Evolutionary conservation across 805 yeast species (phyloP), one percentile per base, ranked within the genome.

Genomic region (Suhomyces prunicola): DNA sequence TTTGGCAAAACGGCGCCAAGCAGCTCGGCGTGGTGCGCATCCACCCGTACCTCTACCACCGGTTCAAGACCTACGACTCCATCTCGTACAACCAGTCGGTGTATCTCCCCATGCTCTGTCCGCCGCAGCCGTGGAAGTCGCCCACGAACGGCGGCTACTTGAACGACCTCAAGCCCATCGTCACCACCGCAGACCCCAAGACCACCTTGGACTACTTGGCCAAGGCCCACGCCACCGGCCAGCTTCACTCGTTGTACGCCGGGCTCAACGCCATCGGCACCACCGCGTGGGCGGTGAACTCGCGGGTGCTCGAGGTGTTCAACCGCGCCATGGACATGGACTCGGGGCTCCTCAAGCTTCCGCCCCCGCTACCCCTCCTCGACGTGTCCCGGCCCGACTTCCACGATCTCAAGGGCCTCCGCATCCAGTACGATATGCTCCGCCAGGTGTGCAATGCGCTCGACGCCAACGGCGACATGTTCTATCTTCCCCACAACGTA

Each of bases 121-220:
- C 75, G 6, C 79, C 80, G 1, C 63, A 63, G 50, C 59, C 60
- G 7, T 74, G 79, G 79, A 55, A 57, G 0, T 52, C 63, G 8
- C 74, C 76, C 2, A 51, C 33, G 0, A 53, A 55, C 5, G 80
- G 80, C 0, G 80, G 79, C 0, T 74, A 63, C 51, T 54, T 73
- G 19, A 58, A 59, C 10, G 59, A 64, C 35, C 48, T 63, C 12
- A 63, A 60, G 44, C 66, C 70, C 1, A 51, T 66, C 26, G 63
- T 75, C 5, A 55, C 56, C 24, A 55, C 67, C 1, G 47, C 51
- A 0, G 65, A 63, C 19, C 50, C 55, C 3, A 36, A 47, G 1
- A 48, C 63, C 1, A 56, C 66, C 22, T 46, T 57, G 22, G 48
- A 52, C 6, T 69, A 65, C 47, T 52, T 72, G 46, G 50, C 60